Conservation (phyloP, 805 yeast species). For the Wickerhamomyces sydowiorum region DNA sequence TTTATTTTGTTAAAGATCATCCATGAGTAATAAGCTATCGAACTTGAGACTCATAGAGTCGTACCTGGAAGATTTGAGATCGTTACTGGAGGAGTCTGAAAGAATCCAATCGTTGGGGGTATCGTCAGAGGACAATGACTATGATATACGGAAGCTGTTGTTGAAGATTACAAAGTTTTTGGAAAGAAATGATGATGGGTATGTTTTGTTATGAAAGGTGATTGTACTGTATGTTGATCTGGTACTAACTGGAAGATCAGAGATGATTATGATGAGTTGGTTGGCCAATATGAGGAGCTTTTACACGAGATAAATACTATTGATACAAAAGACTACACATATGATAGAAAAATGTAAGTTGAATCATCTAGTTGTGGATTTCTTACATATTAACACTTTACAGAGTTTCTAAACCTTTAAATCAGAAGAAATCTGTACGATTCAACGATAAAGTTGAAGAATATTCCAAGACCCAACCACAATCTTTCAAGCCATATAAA, state of each 20-base stretch:
- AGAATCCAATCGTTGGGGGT: conserved; percentile 12
- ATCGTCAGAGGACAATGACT: conserved; percentile 14
- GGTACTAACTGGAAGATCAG: conserved; percentile 8
- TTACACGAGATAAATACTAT: conserved; percentile 7
- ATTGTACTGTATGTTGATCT: background rate
- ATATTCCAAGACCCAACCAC: conserved; percentile 4
- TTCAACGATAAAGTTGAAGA: conserved; percentile 20
- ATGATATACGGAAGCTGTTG: conserved; percentile 17
- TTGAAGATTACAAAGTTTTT: conserved; percentile 18
- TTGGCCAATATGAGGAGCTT: conserved; percentile 12
- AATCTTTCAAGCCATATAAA: conserved; percentile 15
- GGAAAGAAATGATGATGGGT: conserved; percentile 23
- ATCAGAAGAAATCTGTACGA: conserved; percentile 21
- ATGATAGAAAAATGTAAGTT: conserved; percentile 10
- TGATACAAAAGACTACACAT: conserved; percentile 14
- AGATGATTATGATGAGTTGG: conserved; percentile 21
- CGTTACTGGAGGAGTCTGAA: conserved; percentile 17
- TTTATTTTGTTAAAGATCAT: too few species aligned
- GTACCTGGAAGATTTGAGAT: conserved; percentile 20
- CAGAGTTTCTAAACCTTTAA: conserved; percentile 2
- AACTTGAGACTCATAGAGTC: conserved; percentile 21
- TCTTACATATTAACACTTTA: background rate
- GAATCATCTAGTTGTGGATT: too few species aligned
- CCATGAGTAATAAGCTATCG: conserved; percentile 13
- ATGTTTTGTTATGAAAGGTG: conserved; percentile 2